Conservation (phyloP, 441 rosid genomes). For the Euphorbia celastroides region DNA sequence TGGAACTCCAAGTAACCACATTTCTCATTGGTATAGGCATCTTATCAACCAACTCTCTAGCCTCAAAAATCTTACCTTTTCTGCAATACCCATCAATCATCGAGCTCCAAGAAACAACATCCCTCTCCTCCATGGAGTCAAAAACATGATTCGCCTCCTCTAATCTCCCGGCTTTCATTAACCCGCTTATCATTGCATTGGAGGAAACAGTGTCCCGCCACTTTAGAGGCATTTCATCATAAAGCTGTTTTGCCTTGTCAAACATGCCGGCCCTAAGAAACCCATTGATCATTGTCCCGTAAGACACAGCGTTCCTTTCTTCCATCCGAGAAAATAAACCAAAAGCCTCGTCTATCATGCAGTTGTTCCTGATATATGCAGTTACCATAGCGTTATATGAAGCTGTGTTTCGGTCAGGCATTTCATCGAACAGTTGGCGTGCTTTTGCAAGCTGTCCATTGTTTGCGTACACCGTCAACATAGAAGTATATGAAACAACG, state of each 20-base stretch:
- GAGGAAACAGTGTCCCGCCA: constrained; percentile 68
- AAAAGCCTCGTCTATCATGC: constrained; percentile 35
- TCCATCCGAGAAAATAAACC: constrained; percentile 39
- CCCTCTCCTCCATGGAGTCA: constrained; percentile 45
- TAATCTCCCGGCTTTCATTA: constrained; percentile 42
- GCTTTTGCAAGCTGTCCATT: constrained; percentile 52
- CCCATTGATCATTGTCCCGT: constrained; percentile 65
- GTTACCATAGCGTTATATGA: constrained; percentile 78
- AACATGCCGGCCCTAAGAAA: constrained; percentile 48
- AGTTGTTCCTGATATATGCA: constrained; percentile 41
- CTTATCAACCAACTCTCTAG: constrained; percentile 42
- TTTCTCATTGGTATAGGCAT: constrained; percentile 57
- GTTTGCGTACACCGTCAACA: constrained; percentile 52
- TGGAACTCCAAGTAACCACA: constrained; percentile 72
- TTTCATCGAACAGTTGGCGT: constrained; percentile 43
- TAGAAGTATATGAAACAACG: constrained; percentile 63
- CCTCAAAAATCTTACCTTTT: constrained; percentile 42
- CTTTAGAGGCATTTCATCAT: constrained; percentile 30
- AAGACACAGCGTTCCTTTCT: constrained; percentile 48
- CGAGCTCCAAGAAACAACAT: constrained; percentile 60
- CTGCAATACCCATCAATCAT: constrained; percentile 75
- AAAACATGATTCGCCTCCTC: constrained; percentile 51
- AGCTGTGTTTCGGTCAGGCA: constrained; percentile 44
- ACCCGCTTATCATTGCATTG: constrained; percentile 60
- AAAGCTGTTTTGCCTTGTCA: constrained; percentile 43